Evolutionary conservation across 331 rosid species (phyloP), one percentile per base, ranked within the genome.

Genomic region (Pyrus hybrid): DNA sequence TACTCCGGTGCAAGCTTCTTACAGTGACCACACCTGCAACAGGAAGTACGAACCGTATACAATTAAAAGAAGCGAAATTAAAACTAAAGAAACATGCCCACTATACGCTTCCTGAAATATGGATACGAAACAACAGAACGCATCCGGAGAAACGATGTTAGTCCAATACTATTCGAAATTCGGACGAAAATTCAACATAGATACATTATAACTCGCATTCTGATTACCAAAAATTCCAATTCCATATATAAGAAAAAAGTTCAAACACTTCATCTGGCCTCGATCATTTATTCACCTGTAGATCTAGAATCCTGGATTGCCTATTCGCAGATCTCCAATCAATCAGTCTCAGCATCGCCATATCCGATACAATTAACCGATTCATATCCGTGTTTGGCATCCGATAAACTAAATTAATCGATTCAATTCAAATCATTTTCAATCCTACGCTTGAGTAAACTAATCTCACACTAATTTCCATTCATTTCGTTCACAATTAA

Each of bases 1-100:
- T 73, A 94, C 67, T 94, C 97, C 4, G 96, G 97, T 10, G 96
- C 93, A 71, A 94, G 96, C 85, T 67, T 94, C 80, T 94, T 91
- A 86, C 97, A 88, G 69, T 93, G 98, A 14, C 97, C 98, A 85
- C 97, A 93, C 98, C 98, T 93, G 77, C 62, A 74, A 79, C 8
- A 7, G 12, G 1, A 76, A 78, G 62, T 4, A 70, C 5, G 35
- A 60, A 67, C 29, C 23, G 5, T 17, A 67, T 41, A 2, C 37
- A 11, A 18, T 58, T n/a, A 58, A 21, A 58, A 58, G 0, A 13
- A 58, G 63, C 63, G 1, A 9, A n/a, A 22, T 58, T 9, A 4
- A 10, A 73, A 61, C 56, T 49, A 49, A 16, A 17, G 10, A 51
- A 51, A 51, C 57, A 18, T 17, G 6, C 7, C 58, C 41, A 63